These are phyloP conservation scores for Xylariomycetidae sp. DNA, from an alignment of 2,329 filamentous ascomycete species.

Conservation along the genomic window DNA sequence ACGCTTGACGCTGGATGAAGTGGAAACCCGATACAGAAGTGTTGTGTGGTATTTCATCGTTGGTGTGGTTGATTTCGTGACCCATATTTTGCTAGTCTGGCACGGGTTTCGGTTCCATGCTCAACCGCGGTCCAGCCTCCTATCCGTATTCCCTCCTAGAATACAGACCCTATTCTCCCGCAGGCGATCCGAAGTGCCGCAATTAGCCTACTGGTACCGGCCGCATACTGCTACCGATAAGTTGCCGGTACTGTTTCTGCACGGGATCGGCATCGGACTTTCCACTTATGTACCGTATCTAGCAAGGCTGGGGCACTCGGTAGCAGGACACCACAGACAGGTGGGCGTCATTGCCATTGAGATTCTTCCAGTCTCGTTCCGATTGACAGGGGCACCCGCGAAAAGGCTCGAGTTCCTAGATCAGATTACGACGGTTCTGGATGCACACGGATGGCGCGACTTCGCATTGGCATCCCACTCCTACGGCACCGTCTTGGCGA, in stretches of 20 bases:
- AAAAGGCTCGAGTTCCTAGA: constrained; percentile 47
- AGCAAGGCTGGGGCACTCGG: constrained; percentile 39
- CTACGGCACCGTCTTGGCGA: constrained; percentile 60
- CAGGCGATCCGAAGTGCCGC: constrained; percentile 41
- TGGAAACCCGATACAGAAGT: constrained; percentile 57
- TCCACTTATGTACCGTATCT: constrained; percentile 59
- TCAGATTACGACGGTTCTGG: constrained; percentile 53
- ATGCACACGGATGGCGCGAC: constrained; percentile 50
- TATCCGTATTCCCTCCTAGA: constrained; percentile 54
- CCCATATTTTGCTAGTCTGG: constrained; percentile 39
- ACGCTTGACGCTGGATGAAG: constrained; percentile 61
- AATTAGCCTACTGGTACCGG: constrained; percentile 61
- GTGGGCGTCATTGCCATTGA: constrained; percentile 64
- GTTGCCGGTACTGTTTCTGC: constrained; percentile 62
- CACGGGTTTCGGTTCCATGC: constrained; percentile 50
- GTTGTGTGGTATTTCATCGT: constrained; percentile 60
- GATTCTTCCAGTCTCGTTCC: constrained; percentile 60
- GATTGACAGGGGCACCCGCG: constrained; percentile 52
- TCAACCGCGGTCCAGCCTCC: constrained; percentile 30
- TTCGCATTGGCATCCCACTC: constrained; percentile 60
- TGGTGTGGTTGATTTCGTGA: constrained; percentile 49
- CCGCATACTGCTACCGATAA: constrained; percentile 54
- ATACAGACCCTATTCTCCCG: constrained; percentile 43
- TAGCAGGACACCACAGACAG: constrained; percentile 32
- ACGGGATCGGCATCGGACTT: constrained; percentile 67